Conservation (phyloP, 495 filamentous ascomycete genomes). For the Podospora australis region DNA sequence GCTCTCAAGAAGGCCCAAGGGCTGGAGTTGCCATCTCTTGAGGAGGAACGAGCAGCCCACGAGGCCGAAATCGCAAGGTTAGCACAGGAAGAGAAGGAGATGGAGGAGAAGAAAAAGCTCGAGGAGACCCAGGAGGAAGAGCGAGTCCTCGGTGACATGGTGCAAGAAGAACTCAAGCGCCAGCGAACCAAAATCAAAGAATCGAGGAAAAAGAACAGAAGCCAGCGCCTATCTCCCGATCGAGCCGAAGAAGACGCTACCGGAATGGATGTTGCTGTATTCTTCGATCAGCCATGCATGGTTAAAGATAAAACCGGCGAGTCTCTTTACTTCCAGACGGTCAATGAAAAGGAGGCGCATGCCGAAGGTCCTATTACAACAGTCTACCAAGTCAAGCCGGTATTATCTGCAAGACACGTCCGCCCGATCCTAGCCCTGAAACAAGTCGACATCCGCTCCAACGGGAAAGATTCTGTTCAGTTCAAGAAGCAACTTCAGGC, state of each 20-base stretch:
- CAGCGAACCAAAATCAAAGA: slow-evolving; percentile 55
- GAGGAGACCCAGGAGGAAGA: slow-evolving; percentile 68
- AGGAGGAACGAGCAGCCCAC: slow-evolving; percentile 75
- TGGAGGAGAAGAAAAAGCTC: slow-evolving; percentile 42
- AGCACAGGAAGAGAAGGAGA: slow-evolving; percentile 43
- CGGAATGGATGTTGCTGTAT: slow-evolving; percentile 34
- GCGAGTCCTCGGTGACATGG: slow-evolving; percentile 61
- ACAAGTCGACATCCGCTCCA: slow-evolving; percentile 51
- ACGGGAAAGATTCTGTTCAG: slow-evolving; percentile 46
- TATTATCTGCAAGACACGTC: slow-evolving; percentile 44
- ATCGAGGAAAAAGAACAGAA: slow-evolving; percentile 40
- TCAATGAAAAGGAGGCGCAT: slow-evolving; percentile 54
- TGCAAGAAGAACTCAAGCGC: slow-evolving; percentile 68
- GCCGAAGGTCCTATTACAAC: slow-evolving; percentile 51
- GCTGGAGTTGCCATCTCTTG: slow-evolving; percentile 72
- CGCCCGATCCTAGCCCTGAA: slow-evolving; percentile 65
- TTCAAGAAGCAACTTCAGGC: slow-evolving; percentile 63
- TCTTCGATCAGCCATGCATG: slow-evolving; percentile 65
- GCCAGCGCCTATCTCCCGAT: slow-evolving; percentile 21
- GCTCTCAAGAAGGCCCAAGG: slow-evolving; percentile 65
- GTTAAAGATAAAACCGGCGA: slow-evolving; percentile 53
- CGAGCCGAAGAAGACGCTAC: slow-evolving; percentile 22
- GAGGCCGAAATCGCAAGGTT: slow-evolving; percentile 45
- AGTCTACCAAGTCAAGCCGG: slow-evolving; percentile 63
- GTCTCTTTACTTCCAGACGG: slow-evolving; percentile 53